Evolutionary conservation across 2,329 filamentous ascomycete species (phyloP).

Genomic region (Fusarium sp.): DNA sequence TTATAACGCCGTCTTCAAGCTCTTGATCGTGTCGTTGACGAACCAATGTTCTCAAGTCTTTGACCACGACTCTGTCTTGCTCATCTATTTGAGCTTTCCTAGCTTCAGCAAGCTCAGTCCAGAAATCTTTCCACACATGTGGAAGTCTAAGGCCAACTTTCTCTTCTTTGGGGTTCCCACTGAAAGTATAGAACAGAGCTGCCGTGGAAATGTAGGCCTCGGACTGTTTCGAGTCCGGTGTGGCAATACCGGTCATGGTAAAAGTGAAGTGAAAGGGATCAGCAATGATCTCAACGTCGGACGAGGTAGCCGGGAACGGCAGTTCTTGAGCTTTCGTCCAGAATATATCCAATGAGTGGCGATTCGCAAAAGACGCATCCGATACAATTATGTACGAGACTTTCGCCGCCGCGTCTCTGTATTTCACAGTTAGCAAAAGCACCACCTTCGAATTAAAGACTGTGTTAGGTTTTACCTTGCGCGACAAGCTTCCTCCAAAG

Average conservation of each 20-base stretch:
- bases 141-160: slow-evolving; percentile 86
- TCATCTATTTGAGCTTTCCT: slow-evolving; percentile 79
- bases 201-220: slow-evolving; percentile 87
- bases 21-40: slow-evolving; percentile 76
- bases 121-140: slow-evolving; percentile 85
- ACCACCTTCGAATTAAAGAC: not conserved
- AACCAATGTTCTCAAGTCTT: slow-evolving; percentile 77
- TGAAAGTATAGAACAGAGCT: slow-evolving; percentile 85
- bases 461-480: slow-evolving; percentile 67
- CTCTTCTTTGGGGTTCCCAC: slow-evolving; percentile 83
- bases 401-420: slow-evolving; percentile 76
- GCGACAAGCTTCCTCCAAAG: slow-evolving; percentile 89
- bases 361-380: slow-evolving; percentile 78
- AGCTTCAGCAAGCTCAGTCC: slow-evolving; percentile 79
- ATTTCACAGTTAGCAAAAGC: slow-evolving; percentile 11
- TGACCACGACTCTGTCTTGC: slow-evolving; percentile 76
- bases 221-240: slow-evolving; percentile 82
- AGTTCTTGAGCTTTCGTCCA: slow-evolving; percentile 82
- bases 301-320: slow-evolving; percentile 49
- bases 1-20: slow-evolving; percentile 78
- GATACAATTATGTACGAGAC: slow-evolving; percentile 78
- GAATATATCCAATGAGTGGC: slow-evolving; percentile 78
- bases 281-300: slow-evolving; percentile 59
- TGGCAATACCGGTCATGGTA: slow-evolving; percentile 80
- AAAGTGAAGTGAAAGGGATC: slow-evolving; percentile 70